Percentiles rank a stretch among this genome's conserved stretches.
Conservation (phyloP, 768 basidiomycete species). For the Hygrophorus pudorinus region DNA sequence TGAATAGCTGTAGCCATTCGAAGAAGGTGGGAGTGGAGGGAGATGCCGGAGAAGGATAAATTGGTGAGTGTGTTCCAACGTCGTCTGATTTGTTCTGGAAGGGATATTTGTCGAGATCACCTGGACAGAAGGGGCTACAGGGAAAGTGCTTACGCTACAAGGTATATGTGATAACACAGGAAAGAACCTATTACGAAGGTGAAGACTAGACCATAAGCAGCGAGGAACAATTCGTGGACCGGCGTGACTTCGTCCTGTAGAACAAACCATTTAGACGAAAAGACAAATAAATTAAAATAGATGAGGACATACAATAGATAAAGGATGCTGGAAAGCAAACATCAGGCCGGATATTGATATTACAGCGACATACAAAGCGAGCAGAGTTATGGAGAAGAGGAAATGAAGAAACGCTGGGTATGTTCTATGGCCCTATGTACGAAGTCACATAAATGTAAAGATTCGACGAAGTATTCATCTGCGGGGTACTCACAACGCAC, state of each 20-base stretch:
- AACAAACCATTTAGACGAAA: neutral
- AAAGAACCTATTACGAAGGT: slow-evolving; percentile 67
- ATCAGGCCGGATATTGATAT: slow-evolving; percentile 45
- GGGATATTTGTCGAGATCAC: neutral
- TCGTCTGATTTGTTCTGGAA: slow-evolving; percentile 77
- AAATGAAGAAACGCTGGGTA: slow-evolving; percentile 82
- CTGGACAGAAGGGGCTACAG: neutral
- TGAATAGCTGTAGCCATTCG: slow-evolving; percentile 40
- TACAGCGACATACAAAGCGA: slow-evolving; percentile 50
- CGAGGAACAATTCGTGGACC: slow-evolving; percentile 59
- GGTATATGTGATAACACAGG: slow-evolving; percentile 64
- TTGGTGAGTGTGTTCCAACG: slow-evolving; percentile 65
- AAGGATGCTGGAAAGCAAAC: slow-evolving; percentile 59
- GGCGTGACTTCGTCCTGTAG: slow-evolving; percentile 53
- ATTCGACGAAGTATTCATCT: neutral
- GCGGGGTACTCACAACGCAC: slow-evolving; percentile 53
- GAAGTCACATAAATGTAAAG: neutral
- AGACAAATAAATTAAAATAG: neutral
- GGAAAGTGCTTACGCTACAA: slow-evolving; percentile 47
- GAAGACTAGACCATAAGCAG: slow-evolving; percentile 50
- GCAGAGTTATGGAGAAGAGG: slow-evolving; percentile 49
- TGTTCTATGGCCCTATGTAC: slow-evolving; percentile 62
- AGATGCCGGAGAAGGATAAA: slow-evolving; percentile 65
- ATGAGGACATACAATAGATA: slow-evolving; percentile 40
- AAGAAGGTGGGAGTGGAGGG: slow-evolving; percentile 41